Base-by-base conservation (phyloP, 345 rosid genomes). In the Lepidium aucheri region DNA sequence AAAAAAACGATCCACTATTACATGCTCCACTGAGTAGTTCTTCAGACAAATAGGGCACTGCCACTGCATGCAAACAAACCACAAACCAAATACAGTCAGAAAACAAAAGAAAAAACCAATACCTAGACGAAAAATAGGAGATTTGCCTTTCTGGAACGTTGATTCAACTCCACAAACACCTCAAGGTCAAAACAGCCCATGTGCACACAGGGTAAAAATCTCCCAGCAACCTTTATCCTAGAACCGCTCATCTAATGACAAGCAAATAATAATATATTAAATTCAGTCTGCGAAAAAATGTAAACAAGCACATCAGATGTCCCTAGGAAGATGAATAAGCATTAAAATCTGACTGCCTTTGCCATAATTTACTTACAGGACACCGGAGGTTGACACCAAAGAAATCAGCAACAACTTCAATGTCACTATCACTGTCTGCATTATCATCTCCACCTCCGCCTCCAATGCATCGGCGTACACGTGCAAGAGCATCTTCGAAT, bases 101-200 rank as follows among this genome's bases (percentile, higher is more conserved):
- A 58, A 53, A 63, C 15, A 30, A 65, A 41, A 38, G 41, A 14
- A 68, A 42, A 60, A 35, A 51, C 38, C 13, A 30, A 20, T 45
- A 33, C 22, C 13, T 47, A 16, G 28, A 43, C 46, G 24, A 41
- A 13, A 13, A 40, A 56, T 38, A 38, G 66, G 53, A 46, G 49
- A 67, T 90, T 71, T 81, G 82, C 99, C 97, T 94, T 94, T 79
- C 97, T 84, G 74, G 97, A 86, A 33, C 99, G 96, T 80, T 90
- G 91, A 80, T 90, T 94, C 77, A 94, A 63, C 79, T 94, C 95
- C 68, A 94, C 96, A 79, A 91, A 94, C 57, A 91, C 91, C 9
- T 94, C 95, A 62, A 94, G 93, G 82, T 94, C 97, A 70, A 94
- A 94, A 73, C 99, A 86, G 18, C 95, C 96, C 96, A 94, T 87